Evolutionary conservation across 2,329 filamentous ascomycete genomes (phyloP).

Genomic region (Colletotrichum cuscutae): DNA sequence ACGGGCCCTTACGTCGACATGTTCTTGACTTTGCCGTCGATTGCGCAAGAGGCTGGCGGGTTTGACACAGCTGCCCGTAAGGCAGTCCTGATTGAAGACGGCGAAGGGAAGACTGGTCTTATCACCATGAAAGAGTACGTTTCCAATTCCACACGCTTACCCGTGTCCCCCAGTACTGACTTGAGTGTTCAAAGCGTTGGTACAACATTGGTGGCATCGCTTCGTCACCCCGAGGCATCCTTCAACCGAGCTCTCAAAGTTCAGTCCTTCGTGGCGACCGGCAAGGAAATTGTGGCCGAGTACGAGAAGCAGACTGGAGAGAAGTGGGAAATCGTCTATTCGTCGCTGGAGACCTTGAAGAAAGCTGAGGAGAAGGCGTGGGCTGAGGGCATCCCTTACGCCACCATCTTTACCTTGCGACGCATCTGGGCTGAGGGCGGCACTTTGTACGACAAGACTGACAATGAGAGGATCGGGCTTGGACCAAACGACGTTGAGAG

Average conservation of each 20-base stretch:
- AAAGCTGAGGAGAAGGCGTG: slow-evolving; percentile 69
- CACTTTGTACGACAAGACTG: slow-evolving; percentile 75
- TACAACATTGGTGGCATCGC: slow-evolving; percentile 70
- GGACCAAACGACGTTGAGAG: slow-evolving; percentile 61
- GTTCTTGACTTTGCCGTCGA: slow-evolving; percentile 59
- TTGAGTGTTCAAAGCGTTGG: slow-evolving; percentile 63
- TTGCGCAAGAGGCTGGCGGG: slow-evolving; percentile 57
- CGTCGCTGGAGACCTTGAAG: slow-evolving; percentile 62
- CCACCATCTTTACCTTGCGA: slow-evolving; percentile 68
- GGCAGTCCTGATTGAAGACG: slow-evolving; percentile 71
- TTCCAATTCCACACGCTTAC: too few relatives aligned
- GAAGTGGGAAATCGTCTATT: slow-evolving; percentile 65
- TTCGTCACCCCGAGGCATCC: slow-evolving; percentile 65
- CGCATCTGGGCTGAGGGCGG: slow-evolving; percentile 80
- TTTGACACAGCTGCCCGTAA: slow-evolving; percentile 68
- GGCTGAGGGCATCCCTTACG: slow-evolving; percentile 60
- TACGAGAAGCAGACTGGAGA: slow-evolving; percentile 73
- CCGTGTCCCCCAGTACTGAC: neutral
- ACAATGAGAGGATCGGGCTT: slow-evolving; percentile 69
- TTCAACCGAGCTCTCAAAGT: slow-evolving; percentile 70
- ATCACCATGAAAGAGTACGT: slow-evolving; percentile 78
- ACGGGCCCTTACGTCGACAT: slow-evolving; percentile 77
- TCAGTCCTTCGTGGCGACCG: slow-evolving; percentile 76
- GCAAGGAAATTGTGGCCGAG: slow-evolving; percentile 70
- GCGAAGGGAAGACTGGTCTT: slow-evolving; percentile 71